A percentile compares a stretch with the other conserved stretches of the same genome.
These are phyloP conservation scores for Setaria italica DNA, from an alignment of 202 grass and related monocot species.

Conservation along the genomic window DNA sequence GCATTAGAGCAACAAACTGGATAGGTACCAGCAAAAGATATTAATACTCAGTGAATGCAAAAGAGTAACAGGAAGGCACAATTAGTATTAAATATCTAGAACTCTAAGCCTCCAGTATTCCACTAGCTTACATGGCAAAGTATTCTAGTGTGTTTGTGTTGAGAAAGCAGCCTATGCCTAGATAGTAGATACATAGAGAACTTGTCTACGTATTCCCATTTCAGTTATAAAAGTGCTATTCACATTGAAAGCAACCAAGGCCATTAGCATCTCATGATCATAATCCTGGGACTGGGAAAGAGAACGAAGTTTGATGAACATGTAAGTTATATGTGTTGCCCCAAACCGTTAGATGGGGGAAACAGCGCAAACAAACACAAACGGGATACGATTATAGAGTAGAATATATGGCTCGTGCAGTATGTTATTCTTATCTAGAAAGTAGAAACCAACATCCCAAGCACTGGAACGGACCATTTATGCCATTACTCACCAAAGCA, in stretches of 20 bases:
- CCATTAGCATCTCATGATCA: not conserved
- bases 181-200: not conserved
- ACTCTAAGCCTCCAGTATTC: not conserved
- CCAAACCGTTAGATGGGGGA: too few species aligned
- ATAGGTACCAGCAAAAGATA: not conserved
- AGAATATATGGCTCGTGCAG: not conserved
- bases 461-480: not conserved
- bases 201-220: not conserved
- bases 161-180: not conserved
- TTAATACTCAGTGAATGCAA: not conserved
- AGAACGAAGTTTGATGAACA: not conserved
- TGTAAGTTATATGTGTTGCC: not conserved
- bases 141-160: not conserved
- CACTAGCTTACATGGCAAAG: not conserved
- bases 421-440: constrained; percentile 4
- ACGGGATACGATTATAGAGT: not conserved
- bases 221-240: not conserved
- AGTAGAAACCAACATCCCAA: constrained; percentile 7
- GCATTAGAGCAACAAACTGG: constrained; percentile 12
- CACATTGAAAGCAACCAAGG: not conserved
- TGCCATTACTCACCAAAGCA: constrained; percentile 80
- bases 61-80: not conserved
- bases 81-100: constrained; percentile 1
- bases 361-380: not conserved
- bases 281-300: not conserved